A percentile compares a stretch with the other conserved stretches of the same genome.
These are phyloP conservation scores for Juglanconis sp. DNA, from an alignment of 2,329 filamentous ascomycete genomes.

Conservation along the genomic window DNA sequence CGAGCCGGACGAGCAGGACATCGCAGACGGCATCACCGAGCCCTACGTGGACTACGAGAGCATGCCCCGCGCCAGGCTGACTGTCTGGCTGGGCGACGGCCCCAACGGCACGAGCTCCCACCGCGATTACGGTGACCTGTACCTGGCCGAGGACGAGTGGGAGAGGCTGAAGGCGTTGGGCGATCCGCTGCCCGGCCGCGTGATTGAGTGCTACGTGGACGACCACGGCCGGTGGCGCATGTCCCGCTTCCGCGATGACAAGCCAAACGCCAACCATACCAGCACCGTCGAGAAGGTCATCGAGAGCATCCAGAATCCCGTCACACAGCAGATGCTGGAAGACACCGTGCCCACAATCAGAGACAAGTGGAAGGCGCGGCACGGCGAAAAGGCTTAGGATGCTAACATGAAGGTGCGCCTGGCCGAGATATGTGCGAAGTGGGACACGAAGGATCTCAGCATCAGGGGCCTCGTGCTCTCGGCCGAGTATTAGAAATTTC, in stretches of 20 bases:
- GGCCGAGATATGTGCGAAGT: no score
- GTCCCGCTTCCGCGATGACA: conserved; percentile 89
- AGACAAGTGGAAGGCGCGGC: conserved; percentile 72
- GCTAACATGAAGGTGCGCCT: neutral
- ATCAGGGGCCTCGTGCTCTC: no score
- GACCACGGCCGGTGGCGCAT: conserved; percentile 74
- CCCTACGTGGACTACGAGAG: conserved; percentile 76
- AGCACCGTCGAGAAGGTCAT: conserved; percentile 81
- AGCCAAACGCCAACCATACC: conserved; percentile 85
- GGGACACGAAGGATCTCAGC: no score
- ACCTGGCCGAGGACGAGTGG: conserved; percentile 77
- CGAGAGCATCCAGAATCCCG: conserved; percentile 82
- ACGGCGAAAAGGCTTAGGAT: conserved; percentile 21
- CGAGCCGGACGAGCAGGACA: conserved; percentile 66
- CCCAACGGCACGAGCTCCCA: conserved; percentile 48
- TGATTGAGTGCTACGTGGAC: conserved; percentile 89
- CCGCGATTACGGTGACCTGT: conserved; percentile 62
- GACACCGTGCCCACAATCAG: conserved; percentile 67
- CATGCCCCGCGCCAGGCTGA: conserved; percentile 69
- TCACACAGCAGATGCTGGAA: conserved; percentile 79
- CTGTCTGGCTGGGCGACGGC: conserved; percentile 59
- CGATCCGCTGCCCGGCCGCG: conserved; percentile 77
- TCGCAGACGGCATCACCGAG: conserved; percentile 60
- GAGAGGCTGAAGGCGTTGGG: conserved; percentile 70
- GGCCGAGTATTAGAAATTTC: no score